These are phyloP conservation scores for Lactarius hatsudake DNA, from an alignment of 768 basidiomycete genomes.

Conservation along the genomic window DNA sequence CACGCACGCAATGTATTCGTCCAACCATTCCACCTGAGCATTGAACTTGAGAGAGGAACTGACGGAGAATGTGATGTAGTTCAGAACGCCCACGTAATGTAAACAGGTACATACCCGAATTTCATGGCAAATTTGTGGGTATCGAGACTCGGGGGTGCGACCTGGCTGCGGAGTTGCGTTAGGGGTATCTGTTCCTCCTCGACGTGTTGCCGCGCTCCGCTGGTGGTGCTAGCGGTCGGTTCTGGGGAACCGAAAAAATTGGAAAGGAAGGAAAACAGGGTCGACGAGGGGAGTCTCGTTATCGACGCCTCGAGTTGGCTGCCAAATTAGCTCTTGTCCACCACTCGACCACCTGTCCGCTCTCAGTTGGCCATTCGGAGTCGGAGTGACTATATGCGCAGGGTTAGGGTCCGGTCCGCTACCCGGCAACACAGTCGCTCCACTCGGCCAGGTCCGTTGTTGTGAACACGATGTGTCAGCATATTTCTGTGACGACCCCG, in stretches of 20 bases:
- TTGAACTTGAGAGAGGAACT: conserved; percentile 90
- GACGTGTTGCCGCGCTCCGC: not conserved
- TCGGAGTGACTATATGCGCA: too few relatives aligned
- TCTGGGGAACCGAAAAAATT: conserved; percentile 10
- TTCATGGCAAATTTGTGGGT: conserved; percentile 44
- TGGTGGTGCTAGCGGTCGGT: not conserved
- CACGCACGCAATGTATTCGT: conserved; percentile 83
- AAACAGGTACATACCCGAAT: conserved; percentile 47
- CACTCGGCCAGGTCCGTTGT: too few relatives aligned
- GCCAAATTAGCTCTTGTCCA: not conserved
- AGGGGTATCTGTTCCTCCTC: conserved; percentile 24
- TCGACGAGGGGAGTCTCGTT: conserved; percentile 1
- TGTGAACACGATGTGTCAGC: too few relatives aligned
- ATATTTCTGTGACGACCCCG: too few relatives aligned
- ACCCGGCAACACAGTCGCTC: too few relatives aligned
- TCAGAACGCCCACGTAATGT: not conserved
- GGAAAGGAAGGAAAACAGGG: conserved; percentile 15
- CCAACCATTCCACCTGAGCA: conserved; percentile 89
- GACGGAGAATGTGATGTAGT: not conserved
- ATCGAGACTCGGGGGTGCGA: conserved; percentile 6
- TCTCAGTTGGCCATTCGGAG: too few relatives aligned
- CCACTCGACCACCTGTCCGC: not conserved
- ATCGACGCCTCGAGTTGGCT: not conserved
- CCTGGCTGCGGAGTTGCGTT: conserved; percentile 9
- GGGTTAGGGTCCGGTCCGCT: not conserved